Percentiles rank a stretch among this genome's conserved stretches.
phyloP scores from a whole-genome alignment of 2,329 filamentous ascomycete species.

The Colletotrichum somersetense region DNA sequence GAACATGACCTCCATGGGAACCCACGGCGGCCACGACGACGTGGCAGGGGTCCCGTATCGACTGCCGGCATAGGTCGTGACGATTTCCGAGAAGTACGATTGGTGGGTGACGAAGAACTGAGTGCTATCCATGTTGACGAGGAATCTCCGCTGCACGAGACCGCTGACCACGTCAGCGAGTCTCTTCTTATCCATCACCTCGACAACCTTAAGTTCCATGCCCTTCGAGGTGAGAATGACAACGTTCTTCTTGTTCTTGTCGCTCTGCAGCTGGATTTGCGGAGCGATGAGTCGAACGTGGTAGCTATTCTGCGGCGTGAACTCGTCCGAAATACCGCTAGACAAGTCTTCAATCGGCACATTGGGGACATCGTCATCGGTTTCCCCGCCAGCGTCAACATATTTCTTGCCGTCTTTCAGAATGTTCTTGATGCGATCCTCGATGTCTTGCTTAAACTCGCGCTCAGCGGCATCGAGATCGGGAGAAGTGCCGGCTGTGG shows the following conservation, averaged over 20 bases:
- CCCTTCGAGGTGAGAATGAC: slow-evolving; percentile 96
- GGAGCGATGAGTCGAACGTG: slow-evolving; percentile 95
- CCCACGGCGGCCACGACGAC: slow-evolving; percentile 96
- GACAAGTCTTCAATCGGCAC: slow-evolving; percentile 72
- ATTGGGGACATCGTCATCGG: slow-evolving; percentile 48
- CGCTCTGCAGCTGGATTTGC: slow-evolving; percentile 97
- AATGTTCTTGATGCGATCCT: slow-evolving; percentile 88
- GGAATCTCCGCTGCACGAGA: slow-evolving; percentile 92
- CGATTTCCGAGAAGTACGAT: slow-evolving; percentile 86
- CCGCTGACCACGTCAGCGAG: slow-evolving; percentile 94
- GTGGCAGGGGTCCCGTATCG: slow-evolving; percentile 88
- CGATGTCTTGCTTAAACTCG: slow-evolving; percentile 74
- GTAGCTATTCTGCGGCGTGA: slow-evolving; percentile 91
- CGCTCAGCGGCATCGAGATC: slow-evolving; percentile 62
- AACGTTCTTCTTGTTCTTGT: slow-evolving; percentile 98
- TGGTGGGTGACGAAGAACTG: slow-evolving; percentile 98
- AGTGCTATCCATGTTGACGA: slow-evolving; percentile 95
- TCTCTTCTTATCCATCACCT: slow-evolving; percentile 95
- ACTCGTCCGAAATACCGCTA: slow-evolving; percentile 86
- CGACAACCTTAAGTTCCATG: slow-evolving; percentile 97
- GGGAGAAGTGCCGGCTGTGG: slow-evolving; percentile 47
- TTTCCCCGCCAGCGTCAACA: slow-evolving; percentile 75
- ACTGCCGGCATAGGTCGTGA: slow-evolving; percentile 95
- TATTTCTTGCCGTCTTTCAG: slow-evolving; percentile 87
- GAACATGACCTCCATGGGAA: slow-evolving; percentile 98